Percentiles rank a stretch among this genome's conserved stretches.
phyloP scores from a whole-genome alignment of 495 filamentous ascomycete genomes.

The Melanomma pulvis-pyrius region DNA sequence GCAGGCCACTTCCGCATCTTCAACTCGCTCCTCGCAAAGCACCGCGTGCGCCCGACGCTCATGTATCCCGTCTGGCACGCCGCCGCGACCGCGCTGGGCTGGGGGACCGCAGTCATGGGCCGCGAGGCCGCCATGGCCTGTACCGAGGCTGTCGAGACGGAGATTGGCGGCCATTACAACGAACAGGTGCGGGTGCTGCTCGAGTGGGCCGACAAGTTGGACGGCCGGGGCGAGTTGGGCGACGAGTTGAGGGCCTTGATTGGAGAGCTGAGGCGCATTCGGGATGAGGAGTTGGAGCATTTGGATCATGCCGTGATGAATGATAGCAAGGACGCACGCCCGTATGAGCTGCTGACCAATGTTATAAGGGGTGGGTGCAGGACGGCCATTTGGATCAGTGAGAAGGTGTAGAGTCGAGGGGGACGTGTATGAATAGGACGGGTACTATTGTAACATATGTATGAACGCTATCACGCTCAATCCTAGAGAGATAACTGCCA shows the following conservation, averaged over 20 bases:
- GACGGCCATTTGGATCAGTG: slow-evolving; percentile 90
- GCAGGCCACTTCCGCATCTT: slow-evolving; percentile 82
- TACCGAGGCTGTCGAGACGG: slow-evolving; percentile 97
- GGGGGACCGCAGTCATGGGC: slow-evolving; percentile 86
- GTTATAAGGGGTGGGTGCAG: slow-evolving; percentile 85
- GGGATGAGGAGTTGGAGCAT: slow-evolving; percentile 97
- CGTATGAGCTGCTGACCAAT: slow-evolving; percentile 86
- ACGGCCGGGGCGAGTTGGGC: slow-evolving; percentile 71
- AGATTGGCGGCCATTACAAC: slow-evolving; percentile 97
- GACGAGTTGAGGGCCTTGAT: slow-evolving; percentile 76
- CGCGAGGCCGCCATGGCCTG: slow-evolving; percentile 97
- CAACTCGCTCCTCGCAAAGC: slow-evolving; percentile 78
- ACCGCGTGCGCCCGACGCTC: slow-evolving; percentile 89
- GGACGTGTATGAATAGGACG: neutral
- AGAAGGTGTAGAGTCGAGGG: slow-evolving; percentile 63
- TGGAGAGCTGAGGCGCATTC: slow-evolving; percentile 73
- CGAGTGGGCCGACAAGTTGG: slow-evolving; percentile 71
- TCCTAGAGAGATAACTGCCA: neutral
- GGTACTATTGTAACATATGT: slow-evolving; percentile 8
- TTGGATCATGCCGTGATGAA: slow-evolving; percentile 92
- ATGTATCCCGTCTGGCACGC: slow-evolving; percentile 92
- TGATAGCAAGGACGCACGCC: slow-evolving; percentile 83
- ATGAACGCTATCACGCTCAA: slow-evolving; percentile 11
- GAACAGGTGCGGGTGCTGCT: slow-evolving; percentile 80
- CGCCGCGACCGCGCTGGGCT: slow-evolving; percentile 81